These are phyloP conservation scores for Coix lacrymajobi DNA, from an alignment of 176 grass and related monocot genomes.

Conservation along the genomic window DNA sequence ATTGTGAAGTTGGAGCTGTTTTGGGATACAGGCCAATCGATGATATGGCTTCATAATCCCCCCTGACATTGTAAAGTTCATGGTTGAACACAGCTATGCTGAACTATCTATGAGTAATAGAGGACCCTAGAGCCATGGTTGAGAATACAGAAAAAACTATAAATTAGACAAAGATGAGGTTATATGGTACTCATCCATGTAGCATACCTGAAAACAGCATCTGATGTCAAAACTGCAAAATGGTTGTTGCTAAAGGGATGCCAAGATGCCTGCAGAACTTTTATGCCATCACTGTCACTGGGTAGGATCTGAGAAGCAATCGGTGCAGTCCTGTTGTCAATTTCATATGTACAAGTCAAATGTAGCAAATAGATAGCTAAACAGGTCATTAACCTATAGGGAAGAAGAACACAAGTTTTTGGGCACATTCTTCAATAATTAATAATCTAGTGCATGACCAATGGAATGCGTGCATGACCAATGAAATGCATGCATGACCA, in stretches of 20 bases:
- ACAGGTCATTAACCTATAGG: background rate
- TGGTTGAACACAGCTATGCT: too few species aligned
- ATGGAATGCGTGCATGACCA: background rate
- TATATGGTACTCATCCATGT: slow-evolving; percentile 1
- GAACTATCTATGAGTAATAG: too few species aligned
- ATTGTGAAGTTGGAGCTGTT: too few species aligned
- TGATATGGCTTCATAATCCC: too few species aligned
- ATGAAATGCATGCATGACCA: slow-evolving; percentile 9
- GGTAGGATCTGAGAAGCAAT: slow-evolving; percentile 80
- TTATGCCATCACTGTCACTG: slow-evolving; percentile 54
- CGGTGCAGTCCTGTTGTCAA: slow-evolving; percentile 56
- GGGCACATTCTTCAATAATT: background rate
- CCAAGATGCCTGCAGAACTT: slow-evolving; percentile 81
- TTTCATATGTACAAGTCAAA: slow-evolving; percentile 26
- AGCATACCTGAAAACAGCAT: slow-evolving; percentile 81
- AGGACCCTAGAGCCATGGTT: too few species aligned
- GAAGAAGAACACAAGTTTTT: background rate
- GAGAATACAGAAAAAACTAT: too few species aligned
- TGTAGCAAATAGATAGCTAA: background rate
- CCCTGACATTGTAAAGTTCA: too few species aligned
- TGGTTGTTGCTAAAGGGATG: slow-evolving; percentile 79
- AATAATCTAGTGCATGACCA: slow-evolving; percentile 7
- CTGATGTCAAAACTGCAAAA: slow-evolving; percentile 86
- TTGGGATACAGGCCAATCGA: too few species aligned
- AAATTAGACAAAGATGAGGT: background rate